Conservation (phyloP, 2,329 filamentous ascomycete species). For the Hymenoscyphus salicellus region DNA sequence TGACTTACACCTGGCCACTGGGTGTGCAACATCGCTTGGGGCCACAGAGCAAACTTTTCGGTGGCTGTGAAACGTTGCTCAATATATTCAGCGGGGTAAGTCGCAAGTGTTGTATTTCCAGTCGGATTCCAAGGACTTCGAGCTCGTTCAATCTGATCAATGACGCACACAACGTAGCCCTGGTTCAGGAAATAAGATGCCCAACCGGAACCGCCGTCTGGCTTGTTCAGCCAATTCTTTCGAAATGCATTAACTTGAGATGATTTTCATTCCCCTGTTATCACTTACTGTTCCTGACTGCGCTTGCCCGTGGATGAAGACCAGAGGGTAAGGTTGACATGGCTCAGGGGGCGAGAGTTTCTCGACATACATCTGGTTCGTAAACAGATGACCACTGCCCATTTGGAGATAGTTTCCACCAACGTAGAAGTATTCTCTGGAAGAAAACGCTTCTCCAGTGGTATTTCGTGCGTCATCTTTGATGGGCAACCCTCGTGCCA, state of each 20-base stretch:
- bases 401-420: conserved; percentile 28
- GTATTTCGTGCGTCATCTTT: not conserved
- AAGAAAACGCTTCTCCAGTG: conserved; percentile 7
- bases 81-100: conserved; percentile 22
- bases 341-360: conserved; percentile 38
- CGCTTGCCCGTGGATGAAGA: conserved; percentile 30
- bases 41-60: conserved; percentile 26
- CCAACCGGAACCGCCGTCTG: conserved; percentile 47
- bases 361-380: conserved; percentile 54
- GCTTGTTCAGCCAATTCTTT: conserved; percentile 46
- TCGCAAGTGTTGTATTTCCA: conserved; percentile 14
- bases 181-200: conserved; percentile 45
- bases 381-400: conserved; percentile 13
- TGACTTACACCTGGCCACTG: conserved; percentile 39
- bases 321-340: conserved; percentile 24
- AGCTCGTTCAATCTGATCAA: conserved; percentile 31
- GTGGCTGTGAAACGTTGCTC: conserved; percentile 33
- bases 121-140: conserved; percentile 24
- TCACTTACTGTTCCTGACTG: conserved; percentile 31
- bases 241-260: not conserved
- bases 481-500: not conserved
- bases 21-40: conserved; percentile 39
- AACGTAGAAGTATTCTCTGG: conserved; percentile 28
- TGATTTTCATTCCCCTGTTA: not conserved
- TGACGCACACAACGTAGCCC: conserved; percentile 46